These are phyloP conservation scores for Gossypioides kirkii DNA, from an alignment of 345 rosid genomes.

Conservation along the genomic window DNA sequence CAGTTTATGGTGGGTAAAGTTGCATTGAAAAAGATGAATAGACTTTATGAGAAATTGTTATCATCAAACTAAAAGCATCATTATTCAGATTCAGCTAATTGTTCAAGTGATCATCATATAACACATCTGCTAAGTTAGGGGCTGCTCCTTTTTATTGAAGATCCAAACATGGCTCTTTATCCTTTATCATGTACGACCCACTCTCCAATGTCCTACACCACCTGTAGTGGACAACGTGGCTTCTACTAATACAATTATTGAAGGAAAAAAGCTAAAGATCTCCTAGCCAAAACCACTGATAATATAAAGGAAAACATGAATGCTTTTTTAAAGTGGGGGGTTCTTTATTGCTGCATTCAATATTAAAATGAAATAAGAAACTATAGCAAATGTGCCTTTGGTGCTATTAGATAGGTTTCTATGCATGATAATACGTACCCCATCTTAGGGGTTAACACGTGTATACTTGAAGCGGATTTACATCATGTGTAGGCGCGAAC, in stretches of 20 bases:
- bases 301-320: slow-evolving; percentile 8
- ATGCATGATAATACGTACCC: neutral
- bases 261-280: slow-evolving; percentile 22
- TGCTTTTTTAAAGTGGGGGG: slow-evolving; percentile 19
- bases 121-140: neutral
- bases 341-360: slow-evolving; percentile 2
- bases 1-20: slow-evolving; percentile 6
- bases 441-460: too few relatives aligned
- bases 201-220: neutral
- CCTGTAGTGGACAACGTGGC: slow-evolving; percentile 19
- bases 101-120: neutral
- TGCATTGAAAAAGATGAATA: neutral
- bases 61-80: neutral
- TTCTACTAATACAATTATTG: slow-evolving; percentile 7
- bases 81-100: neutral
- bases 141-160: neutral
- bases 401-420: neutral
- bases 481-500: too few relatives aligned
- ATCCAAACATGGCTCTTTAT: neutral
- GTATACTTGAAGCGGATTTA: too few relatives aligned
- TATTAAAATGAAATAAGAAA: neutral
- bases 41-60: neutral
- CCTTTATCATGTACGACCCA: neutral
- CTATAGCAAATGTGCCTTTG: neutral
- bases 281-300: slow-evolving; percentile 8